Base-by-base conservation (phyloP, 345 rosid species). In the Brassica nigra region DNA sequence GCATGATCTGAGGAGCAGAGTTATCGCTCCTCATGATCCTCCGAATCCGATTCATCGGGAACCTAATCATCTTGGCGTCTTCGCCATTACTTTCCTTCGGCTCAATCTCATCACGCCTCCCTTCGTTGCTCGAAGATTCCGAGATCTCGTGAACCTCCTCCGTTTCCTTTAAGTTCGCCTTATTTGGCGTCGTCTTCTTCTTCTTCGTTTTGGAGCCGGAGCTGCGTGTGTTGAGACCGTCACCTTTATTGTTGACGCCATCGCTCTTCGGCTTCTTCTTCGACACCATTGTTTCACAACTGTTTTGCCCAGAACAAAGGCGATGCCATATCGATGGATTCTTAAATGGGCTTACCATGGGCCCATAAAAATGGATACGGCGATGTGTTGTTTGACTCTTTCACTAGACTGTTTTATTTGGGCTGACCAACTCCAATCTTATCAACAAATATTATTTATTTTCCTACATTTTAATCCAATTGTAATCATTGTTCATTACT, bases 1-100 rank as follows among this genome's bases (percentile, higher is more conserved):
- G 86, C 71, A 82, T 74, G 3, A 89, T 52, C 23, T 75, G 75
- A 77, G 81, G 71, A 47, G 77, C 80, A 15, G 82, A 71, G 49
- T 83, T 83, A 15, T 85, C 91, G 70, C 59, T 81, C 81, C 87
- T 91, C 67, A 87, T 86, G 62, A 92, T 91, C 84, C 90, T 87
- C 84, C 82, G 84, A 5, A 92, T 86, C 83, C 97, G 87, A 4
- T 82, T 83, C 92, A 90, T 89, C 5, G 98, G 97, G 77, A 92
- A 88, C 75, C 75, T 83, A 76, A 77, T 84, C 76, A 66, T 57
- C 78, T 85, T 81, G 33, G 80, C 81, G 20, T 81, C 91, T 30
- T 83, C 77, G 73, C 83, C 83, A 4, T 80, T 80, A n/a, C 74
- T 76, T 27, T 30, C 71, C 76, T 70, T 70, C 61, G 65, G 23